A percentile compares a stretch with the other conserved stretches of the same genome.
Conservation (phyloP, 1,284 basidiomycete genomes). For the Coniophora puteana region DNA sequence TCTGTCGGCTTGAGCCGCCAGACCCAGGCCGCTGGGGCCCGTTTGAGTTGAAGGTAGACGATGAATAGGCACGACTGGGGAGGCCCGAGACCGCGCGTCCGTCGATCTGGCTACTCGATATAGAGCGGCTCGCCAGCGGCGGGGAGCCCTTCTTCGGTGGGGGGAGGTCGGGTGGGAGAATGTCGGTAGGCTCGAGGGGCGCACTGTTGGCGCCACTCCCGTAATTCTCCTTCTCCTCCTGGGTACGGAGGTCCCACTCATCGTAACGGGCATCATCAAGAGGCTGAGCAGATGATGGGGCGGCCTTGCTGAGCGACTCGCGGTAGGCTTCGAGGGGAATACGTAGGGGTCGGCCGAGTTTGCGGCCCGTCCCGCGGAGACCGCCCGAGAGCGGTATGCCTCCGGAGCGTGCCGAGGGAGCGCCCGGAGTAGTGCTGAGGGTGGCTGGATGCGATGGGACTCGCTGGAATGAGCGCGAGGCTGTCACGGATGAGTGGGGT, state of each 20-base stretch:
- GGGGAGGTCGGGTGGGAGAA: slow-evolving; percentile 20
- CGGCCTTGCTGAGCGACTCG: slow-evolving; percentile 29
- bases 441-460: slow-evolving; percentile 52
- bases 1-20: too few species aligned
- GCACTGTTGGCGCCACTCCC: too few species aligned
- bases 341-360: slow-evolving; percentile 35
- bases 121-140: slow-evolving; percentile 24
- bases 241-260: slow-evolving; percentile 24
- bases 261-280: slow-evolving; percentile 36
- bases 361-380: slow-evolving; percentile 30
- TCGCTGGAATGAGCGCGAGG: slow-evolving; percentile 53
- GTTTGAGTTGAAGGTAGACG: slow-evolving; percentile 23
- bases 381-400: slow-evolving; percentile 29
- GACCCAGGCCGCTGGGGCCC: slow-evolving; percentile 27
- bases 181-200: slow-evolving; percentile 21
- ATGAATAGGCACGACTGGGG: slow-evolving; percentile 25
- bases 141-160: slow-evolving; percentile 20
- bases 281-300: slow-evolving; percentile 9
- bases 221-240: slow-evolving; percentile 32
- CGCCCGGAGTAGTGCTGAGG: slow-evolving; percentile 27
- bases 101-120: slow-evolving; percentile 29
- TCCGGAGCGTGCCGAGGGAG: slow-evolving; percentile 18
- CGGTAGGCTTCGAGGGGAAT: slow-evolving; percentile 38
- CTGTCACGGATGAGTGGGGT: slow-evolving; percentile 22
- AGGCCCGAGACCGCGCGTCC: slow-evolving; percentile 29